Evolutionary conservation across 148 eudicot genomes (phyloP), one percentile per base, ranked within the genome.

Genomic region (Rhododendron ovatum): DNA sequence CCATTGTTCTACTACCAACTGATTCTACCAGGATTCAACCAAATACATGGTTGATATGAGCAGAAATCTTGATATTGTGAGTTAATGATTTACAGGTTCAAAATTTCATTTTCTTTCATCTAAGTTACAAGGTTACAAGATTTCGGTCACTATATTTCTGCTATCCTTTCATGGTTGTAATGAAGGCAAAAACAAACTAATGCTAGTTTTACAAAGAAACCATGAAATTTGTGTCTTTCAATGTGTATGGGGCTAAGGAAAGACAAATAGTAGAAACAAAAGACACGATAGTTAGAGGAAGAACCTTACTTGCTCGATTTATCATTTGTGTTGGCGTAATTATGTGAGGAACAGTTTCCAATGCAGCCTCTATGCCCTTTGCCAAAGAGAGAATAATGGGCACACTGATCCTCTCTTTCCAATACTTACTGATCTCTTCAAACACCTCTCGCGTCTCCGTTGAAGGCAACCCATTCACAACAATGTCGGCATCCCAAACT

Each of bases 271-370:
- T 20, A 10, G 80, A 75, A 53, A 88, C 13, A 30, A 55, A 26
- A 61, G 11, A 24, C 18, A 28, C 5, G 2, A 0, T 39, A 87
- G 83, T 81, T 13, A 55, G n/a, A 83, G 85, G 57, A 53, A 67
- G 80, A 86, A 82, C 59, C 98, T 91, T 94, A 96, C 99, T 95
- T 91, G 98, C 99, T 51, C 95, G 93, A 71, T 92, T 90, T 83
- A 96, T 96, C 96, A 96, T 96, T 89, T 94, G 96, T 7, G 99
- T 96, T 0, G 99, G 99, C 17, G 99, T 96, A 33, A 96, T 91
- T 74, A 96, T 95, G 84, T 93, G 99, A 45, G 99, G 99, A 88
- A 89, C 93, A 74, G 98, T 96, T 82, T 88, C 88, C 57, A 96
- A 76, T 51, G 94, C 98, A 85, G 99, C 98, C 86, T 96, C 99